These are phyloP conservation scores for Gossypium gossypioides DNA, from an alignment of 441 rosid species.

Conservation along the genomic window DNA sequence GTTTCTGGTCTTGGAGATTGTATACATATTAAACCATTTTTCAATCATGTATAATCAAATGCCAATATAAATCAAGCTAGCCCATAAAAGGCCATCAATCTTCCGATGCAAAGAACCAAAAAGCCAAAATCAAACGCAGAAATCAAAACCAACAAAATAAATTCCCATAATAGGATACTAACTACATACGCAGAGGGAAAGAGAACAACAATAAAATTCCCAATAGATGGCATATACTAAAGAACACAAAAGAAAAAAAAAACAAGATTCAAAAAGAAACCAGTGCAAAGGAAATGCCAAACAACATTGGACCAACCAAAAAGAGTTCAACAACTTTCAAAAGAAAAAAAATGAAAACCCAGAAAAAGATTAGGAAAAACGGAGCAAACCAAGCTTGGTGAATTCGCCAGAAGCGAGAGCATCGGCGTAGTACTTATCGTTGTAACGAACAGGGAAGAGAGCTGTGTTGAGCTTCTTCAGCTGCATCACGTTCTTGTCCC, in stretches of 20 bases:
- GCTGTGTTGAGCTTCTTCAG: conserved; percentile 85
- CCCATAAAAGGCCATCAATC: background rate
- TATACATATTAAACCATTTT: background rate
- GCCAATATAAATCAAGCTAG: background rate
- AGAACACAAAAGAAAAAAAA: background rate
- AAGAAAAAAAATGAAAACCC: background rate
- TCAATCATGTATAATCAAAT: background rate
- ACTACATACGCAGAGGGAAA: background rate
- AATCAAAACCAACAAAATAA: background rate
- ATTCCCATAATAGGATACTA: background rate
- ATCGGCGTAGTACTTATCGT: conserved; percentile 81
- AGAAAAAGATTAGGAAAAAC: background rate
- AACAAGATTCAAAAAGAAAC: background rate
- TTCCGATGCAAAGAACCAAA: background rate
- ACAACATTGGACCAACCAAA: background rate
- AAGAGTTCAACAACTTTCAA: background rate
- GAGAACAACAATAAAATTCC: background rate
- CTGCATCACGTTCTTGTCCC: conserved; percentile 97
- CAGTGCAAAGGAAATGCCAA: background rate
- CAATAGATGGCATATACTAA: background rate
- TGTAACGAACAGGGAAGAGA: conserved; percentile 85
- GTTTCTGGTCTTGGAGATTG: background rate
- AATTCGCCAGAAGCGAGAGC: conserved; percentile 79
- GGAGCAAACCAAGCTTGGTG: conserved; percentile 66
- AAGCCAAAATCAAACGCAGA: background rate